Evolutionary conservation across 305 asterid genomes (phyloP).

Genomic region (Coffea humblotiana): DNA sequence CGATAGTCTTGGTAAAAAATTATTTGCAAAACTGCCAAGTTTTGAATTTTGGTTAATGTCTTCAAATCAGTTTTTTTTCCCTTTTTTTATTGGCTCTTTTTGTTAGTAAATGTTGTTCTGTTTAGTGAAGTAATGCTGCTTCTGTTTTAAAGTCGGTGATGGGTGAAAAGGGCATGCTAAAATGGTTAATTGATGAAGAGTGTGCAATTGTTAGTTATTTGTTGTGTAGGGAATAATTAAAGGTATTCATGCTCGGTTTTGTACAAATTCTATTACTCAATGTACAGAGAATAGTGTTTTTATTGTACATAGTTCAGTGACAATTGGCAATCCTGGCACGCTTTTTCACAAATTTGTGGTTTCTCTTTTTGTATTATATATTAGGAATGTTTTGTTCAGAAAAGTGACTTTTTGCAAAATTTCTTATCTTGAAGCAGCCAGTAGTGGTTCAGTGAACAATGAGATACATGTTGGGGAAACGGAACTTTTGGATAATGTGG

Average conservation of each 20-base stretch:
- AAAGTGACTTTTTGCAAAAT: background rate
- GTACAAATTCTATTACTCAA: no score
- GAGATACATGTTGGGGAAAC: constrained; percentile 18
- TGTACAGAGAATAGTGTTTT: no score
- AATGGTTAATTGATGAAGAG: no score
- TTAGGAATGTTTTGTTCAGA: no score
- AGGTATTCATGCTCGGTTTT: no score
- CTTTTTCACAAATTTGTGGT: no score
- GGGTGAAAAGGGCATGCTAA: no score
- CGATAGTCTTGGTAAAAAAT: background rate
- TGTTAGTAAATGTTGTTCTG: background rate
- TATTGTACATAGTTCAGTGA: no score
- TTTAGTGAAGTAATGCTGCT: background rate
- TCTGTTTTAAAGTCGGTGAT: background rate
- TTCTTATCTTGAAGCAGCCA: background rate
- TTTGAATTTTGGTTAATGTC: background rate
- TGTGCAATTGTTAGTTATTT: no score
- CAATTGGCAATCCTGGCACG: no score
- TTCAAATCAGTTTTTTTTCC: background rate
- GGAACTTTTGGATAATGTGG: constrained; percentile 17
- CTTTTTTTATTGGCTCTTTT: background rate
- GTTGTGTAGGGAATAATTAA: no score
- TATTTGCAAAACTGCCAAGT: background rate
- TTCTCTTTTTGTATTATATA: no score
- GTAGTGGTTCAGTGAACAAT: background rate